phyloP scores from a whole-genome alignment of 2,329 filamentous ascomycete genomes.

The Monilinia fructicola region DNA sequence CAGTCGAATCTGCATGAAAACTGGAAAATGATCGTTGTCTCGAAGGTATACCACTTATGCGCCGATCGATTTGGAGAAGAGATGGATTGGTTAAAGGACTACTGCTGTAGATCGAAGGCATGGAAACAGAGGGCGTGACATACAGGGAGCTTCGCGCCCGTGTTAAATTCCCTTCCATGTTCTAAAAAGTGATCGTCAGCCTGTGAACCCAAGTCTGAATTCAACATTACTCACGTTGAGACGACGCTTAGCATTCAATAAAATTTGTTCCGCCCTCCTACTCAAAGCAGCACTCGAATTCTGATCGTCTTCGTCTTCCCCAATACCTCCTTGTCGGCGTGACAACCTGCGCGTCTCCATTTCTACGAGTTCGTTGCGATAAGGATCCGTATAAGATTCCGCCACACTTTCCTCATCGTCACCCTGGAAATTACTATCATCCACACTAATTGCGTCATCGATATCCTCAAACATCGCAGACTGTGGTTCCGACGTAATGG shows the following conservation, averaged over 20 bases:
- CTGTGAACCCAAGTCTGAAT: not conserved
- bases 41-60: conserved; percentile 27
- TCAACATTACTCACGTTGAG: conserved; percentile 65
- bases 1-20: conserved; percentile 32
- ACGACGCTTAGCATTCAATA: conserved; percentile 87
- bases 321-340: conserved; percentile 35
- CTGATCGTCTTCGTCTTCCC: conserved; percentile 52
- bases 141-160: conserved; percentile 71
- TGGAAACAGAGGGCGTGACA: conserved; percentile 50
- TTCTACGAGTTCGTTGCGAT: conserved; percentile 39
- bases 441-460: conserved; percentile 61
- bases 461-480: conserved; percentile 57
- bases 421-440: conserved; percentile 64
- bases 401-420: conserved; percentile 66
- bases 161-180: conserved; percentile 88
- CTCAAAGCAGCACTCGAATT: conserved; percentile 75
- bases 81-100: conserved; percentile 43
- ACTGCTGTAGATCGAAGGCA: conserved; percentile 45
- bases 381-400: conserved; percentile 39
- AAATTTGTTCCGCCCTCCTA: conserved; percentile 81
- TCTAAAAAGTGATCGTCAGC: conserved; percentile 51
- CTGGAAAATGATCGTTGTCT: conserved; percentile 33
- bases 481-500: conserved; percentile 53
- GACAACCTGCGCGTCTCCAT: conserved; percentile 36
- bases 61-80: conserved; percentile 31